Base-by-base conservation (phyloP, 805 yeast species). In the Kregervanrija pseudodelftensis region DNA sequence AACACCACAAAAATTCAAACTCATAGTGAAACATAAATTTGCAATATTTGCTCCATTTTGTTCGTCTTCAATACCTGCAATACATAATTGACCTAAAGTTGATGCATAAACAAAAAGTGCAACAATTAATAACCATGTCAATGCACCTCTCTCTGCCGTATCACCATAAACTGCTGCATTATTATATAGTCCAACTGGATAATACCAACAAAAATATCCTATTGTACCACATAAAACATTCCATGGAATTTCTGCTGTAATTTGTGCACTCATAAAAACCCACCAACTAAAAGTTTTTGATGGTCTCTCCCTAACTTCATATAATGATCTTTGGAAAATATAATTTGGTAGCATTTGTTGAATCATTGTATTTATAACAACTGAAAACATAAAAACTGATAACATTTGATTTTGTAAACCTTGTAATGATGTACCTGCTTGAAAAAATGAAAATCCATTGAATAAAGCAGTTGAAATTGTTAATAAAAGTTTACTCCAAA, bases 381-480 rank as follows among this genome's bases (percentile, higher is more conserved):
- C 70, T 36, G 77, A 59, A 55, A 79, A 74, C 87, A 84, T 81
- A 67, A 85, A 85, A 37, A 82, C 58, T 2, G 89, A 70, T 54
- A 83, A 77, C 88, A 85, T 80, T 67, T 83, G 93, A 64, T 86
- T 85, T 63, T 88, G 95, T 55, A 86, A 61, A 58, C 86, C 81
- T 64, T 78, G 87, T 39, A 72, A 59, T 11, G 87, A 73, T 17
- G 71, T 72, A 45, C 70, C 68, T 33, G 88, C 84, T 48, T 79
- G 80, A 64, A 75, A 81, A 64, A 80, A 80, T 5, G 86, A 74
- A 58, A 82, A 79, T 51, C 87, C 87, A 53, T 79, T 80, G 67
- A 81, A 79, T 40, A 82, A 58, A 15, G 81, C 68, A 47, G 84
- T 65, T 11, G 73, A 56, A 4, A 73, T 64, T 49, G 78, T 71